Base-by-base conservation (phyloP, 179 eudicot species). In the Nepenthes alata region DNA sequence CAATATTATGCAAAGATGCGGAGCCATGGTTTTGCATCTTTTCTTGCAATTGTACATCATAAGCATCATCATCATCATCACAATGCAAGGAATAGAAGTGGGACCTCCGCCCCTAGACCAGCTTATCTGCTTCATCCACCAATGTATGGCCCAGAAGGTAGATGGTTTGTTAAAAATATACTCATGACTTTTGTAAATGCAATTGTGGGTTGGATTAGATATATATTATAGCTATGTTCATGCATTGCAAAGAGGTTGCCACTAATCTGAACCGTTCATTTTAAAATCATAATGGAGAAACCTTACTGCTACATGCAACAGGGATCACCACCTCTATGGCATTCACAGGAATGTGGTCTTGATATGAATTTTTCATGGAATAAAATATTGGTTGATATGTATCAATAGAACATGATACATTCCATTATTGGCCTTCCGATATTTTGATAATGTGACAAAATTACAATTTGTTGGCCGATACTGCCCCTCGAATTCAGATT, bases 81-180 rank as follows among this genome's bases (percentile, higher is more conserved):
- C 25, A 25, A 25, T 0, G 25, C 65, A 13, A 61, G 70, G 50
- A 69, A 69, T 39, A 72, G 70, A 58, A 16, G 50, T 55, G 60
- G 16, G 45, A 69, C 66, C 58, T 7, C 75, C 48, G 57, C 75
- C 38, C 74, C 80, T 67, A 71, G 35, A 63, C 78, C 82, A 55
- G 65, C 75, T 14, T 38, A 77, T 53, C 62, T 14, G 6, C 72
- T 44, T 57, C 74, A 68, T 65, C 69, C 82, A 37, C 59, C 60
- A 11, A 45, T 65, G 52, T 6, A 73, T 63, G 68, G 48, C 60
- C 72, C 72, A 65, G 73, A 70, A 68, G 78, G 86, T 59, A 44
- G 5, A 6, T 81, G 38, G 49, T 76, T 48, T 49, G 36, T 50
- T 53, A 4, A 14, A 8, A 55, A 15, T 55, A 7, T 34, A 15